Percentiles rank a stretch among this genome's conserved stretches.
Conservation (phyloP, 345 rosid species). For the Excoecaria cochinchinensis region DNA sequence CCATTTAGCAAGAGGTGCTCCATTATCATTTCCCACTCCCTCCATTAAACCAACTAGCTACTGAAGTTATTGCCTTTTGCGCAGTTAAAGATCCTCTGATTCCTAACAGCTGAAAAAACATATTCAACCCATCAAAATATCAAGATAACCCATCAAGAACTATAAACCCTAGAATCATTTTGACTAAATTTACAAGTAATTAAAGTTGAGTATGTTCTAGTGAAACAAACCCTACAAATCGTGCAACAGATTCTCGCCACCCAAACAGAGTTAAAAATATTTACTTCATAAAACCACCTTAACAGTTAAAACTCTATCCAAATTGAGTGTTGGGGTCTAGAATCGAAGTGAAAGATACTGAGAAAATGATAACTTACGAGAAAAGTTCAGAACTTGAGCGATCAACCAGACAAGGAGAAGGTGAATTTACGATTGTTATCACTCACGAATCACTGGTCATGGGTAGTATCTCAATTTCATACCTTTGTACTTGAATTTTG, state of each 20-base stretch:
- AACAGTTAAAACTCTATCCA: background rate
- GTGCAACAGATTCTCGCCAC: background rate
- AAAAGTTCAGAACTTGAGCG: background rate
- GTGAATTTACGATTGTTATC: too few relatives aligned
- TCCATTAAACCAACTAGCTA: constrained; percentile 32
- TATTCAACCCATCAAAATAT: background rate
- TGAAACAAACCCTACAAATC: background rate
- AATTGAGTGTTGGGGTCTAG: background rate
- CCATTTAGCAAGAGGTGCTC: constrained; percentile 40
- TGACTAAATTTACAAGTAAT: background rate
- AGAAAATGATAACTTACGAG: background rate
- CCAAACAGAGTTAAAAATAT: background rate
- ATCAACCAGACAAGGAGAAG: too few relatives aligned
- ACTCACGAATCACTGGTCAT: too few relatives aligned
- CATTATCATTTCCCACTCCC: constrained; percentile 32
- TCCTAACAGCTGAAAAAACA: background rate
- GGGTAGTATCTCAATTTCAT: too few relatives aligned
- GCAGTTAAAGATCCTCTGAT: background rate
- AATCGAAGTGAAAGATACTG: background rate
- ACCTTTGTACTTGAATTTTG: too few relatives aligned
- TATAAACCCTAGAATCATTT: background rate
- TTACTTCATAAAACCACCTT: background rate
- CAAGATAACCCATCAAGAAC: background rate
- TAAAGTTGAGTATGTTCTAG: background rate
- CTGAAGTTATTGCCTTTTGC: background rate